A percentile compares a stretch with the other conserved stretches of the same genome.
Conservation (phyloP, 805 yeast genomes). For the Sungouiozyma ichnusensis region DNA sequence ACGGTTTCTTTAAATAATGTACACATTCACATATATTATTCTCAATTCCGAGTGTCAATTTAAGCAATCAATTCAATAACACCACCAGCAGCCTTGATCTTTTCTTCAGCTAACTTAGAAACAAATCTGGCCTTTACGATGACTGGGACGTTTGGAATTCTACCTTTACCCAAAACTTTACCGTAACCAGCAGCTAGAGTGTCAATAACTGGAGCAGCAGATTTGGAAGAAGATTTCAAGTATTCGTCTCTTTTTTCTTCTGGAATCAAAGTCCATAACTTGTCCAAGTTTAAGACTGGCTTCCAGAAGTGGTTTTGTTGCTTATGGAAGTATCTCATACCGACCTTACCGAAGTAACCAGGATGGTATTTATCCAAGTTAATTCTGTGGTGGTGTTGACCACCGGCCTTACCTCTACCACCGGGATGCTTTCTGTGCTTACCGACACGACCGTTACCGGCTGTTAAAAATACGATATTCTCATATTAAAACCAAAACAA, state of each 20-base stretch:
- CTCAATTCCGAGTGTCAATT: constrained; percentile 19
- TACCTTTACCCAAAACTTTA: constrained; percentile 99
- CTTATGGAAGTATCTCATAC: constrained; percentile 99
- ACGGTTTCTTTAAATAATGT: background rate
- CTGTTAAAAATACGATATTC: constrained; percentile 32
- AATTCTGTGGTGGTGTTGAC: constrained; percentile 99
- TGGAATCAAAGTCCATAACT: constrained; percentile 95
- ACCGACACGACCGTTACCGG: constrained; percentile 99
- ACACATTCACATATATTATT: background rate
- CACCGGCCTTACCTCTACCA: constrained; percentile 99
- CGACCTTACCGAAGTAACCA: constrained; percentile 99
- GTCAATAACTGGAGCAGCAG: constrained; percentile 98
- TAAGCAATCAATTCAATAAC: constrained; percentile 98
- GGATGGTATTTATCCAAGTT: constrained; percentile 99
- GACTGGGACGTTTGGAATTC: constrained; percentile 95
- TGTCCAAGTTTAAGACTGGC: constrained; percentile 96
- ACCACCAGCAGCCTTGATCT: constrained; percentile 99
- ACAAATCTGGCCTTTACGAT: constrained; percentile 99
- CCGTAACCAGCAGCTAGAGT: constrained; percentile 99
- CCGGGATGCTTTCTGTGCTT: constrained; percentile 99
- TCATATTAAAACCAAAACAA: background rate
- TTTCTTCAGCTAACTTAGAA: constrained; percentile 98
- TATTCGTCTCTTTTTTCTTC: constrained; percentile 89
- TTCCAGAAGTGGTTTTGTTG: constrained; percentile 92
- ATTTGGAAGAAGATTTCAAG: constrained; percentile 70